Base-by-base conservation (phyloP, 2,329 filamentous ascomycete species). In the Colletotrichum sansevieriae region DNA sequence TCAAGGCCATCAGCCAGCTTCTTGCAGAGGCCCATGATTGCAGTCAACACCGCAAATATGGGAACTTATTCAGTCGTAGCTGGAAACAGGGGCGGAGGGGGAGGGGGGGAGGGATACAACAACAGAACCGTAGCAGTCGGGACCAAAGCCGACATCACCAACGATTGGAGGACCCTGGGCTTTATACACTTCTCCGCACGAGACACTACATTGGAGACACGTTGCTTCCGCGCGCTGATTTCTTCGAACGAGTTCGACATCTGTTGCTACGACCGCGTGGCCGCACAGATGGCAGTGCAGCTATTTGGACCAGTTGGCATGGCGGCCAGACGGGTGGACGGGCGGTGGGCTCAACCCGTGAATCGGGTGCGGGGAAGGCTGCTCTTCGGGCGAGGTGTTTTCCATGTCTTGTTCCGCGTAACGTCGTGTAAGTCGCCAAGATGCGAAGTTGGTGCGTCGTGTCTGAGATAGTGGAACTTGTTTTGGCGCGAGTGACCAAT, bases 1-100 rank as follows among this genome's bases (percentile, higher is more conserved):
- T 79, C 65, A 18, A 82, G 71, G 12, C 75, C 75, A 33, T 80
- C 77, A n/a, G 64, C 63, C n/a, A 74, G 58, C 33, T 68, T 74
- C 12, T 35, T 73, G 51, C 71, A 71, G 1, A 73, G 46, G 66
- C 75, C 74, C 77, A 77, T 76, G 25, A 18, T 9, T 12, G 10
- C 43, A 51, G 29, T 29, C 6, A 29, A 29, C 29, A 8, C 29
- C 29, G 29, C 29, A 29, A 9, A 9, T 29, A 29, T 25, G 6
- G 29, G 29, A 8, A 2, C 29, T 29, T 9, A 2, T 29, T 29
- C 2, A 25, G 25, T 25, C 4, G 25, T 25, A 4, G 25, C 25
- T 25, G 7, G 29, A 29, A 29, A 8, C 37, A 4, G 5, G 3
- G 7, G n/a, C n/a, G n/a, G n/a, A n/a, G n/a, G n/a, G n/a, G n/a